Evolutionary conservation across 805 yeast species (phyloP).

Genomic region (Candida maris): DNA sequence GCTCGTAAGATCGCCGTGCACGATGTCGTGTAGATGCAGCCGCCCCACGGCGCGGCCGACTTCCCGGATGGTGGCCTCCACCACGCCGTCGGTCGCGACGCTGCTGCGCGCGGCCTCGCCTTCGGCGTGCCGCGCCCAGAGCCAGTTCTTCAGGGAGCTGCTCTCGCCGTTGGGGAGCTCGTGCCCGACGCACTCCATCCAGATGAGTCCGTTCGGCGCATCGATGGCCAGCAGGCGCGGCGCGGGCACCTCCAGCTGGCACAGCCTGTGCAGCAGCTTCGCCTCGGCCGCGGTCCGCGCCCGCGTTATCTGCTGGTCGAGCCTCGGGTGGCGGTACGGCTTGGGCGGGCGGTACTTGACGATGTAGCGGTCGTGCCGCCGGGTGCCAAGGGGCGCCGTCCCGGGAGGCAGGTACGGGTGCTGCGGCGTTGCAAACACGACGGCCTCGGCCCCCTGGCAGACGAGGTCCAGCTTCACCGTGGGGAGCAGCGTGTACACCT

Average conservation of each 20-base stretch:
- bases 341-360: slow-evolving; percentile 86
- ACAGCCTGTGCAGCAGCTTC: slow-evolving; percentile 60
- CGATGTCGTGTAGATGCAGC: slow-evolving; percentile 71
- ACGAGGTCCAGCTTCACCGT: slow-evolving; percentile 50
- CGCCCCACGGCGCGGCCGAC: slow-evolving; percentile 70
- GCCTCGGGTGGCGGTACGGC: slow-evolving; percentile 80
- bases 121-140: slow-evolving; percentile 56
- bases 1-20: slow-evolving; percentile 93
- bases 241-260: slow-evolving; percentile 54
- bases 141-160: slow-evolving; percentile 67
- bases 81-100: slow-evolving; percentile 31
- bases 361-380: slow-evolving; percentile 42
- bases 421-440: slow-evolving; percentile 56
- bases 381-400: slow-evolving; percentile 22
- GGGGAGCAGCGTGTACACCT: slow-evolving; percentile 42
- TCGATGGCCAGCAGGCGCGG: slow-evolving; percentile 80
- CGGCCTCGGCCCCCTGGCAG: slow-evolving; percentile 91
- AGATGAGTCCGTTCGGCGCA: slow-evolving; percentile 70
- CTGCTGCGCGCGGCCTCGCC: slow-evolving; percentile 19
- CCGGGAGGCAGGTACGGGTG: slow-evolving; percentile 62
- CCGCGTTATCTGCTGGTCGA: slow-evolving; percentile 73
- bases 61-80: slow-evolving; percentile 39
- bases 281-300: slow-evolving; percentile 84
- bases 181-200: slow-evolving; percentile 81
- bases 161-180: slow-evolving; percentile 45